Evolutionary conservation across 106 monocot species (phyloP).

Genomic region (Vanilla planifolia): DNA sequence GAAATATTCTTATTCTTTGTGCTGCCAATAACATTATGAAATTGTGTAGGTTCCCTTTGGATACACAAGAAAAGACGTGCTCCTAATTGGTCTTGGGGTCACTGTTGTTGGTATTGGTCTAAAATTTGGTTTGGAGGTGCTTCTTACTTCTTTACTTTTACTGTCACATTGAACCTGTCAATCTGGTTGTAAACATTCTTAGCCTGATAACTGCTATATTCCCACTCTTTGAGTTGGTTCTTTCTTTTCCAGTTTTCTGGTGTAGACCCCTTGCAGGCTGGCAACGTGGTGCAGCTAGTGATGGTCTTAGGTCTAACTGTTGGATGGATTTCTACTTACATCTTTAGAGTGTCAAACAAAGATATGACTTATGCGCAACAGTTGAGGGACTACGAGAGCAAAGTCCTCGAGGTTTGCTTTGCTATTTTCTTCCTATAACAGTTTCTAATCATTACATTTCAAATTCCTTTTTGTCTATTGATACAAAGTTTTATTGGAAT

Average conservation of each 20-base stretch:
- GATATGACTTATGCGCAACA: conserved; percentile 97
- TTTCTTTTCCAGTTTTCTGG: conserved; percentile 54
- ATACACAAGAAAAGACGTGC: conserved; percentile 87
- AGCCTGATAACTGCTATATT: neutral
- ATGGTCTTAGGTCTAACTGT: conserved; percentile 83
- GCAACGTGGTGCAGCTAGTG: conserved; percentile 84
- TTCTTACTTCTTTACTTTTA: conserved; percentile 1
- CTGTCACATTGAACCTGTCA: neutral
- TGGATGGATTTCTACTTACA: conserved; percentile 94
- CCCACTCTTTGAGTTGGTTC: neutral
- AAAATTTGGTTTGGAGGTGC: conserved; percentile 89
- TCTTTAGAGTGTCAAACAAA: conserved; percentile 93
- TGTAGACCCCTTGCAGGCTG: conserved; percentile 84
- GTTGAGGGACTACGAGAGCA: conserved; percentile 81
- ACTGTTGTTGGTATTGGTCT: conserved; percentile 58
- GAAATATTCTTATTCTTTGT: no score
- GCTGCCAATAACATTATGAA: no score
- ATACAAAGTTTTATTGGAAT: no score
- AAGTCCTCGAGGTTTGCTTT: conserved; percentile 85
- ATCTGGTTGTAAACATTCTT: neutral
- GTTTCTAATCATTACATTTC: no score
- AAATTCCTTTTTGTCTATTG: no score
- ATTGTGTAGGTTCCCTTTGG: conserved; percentile 65
- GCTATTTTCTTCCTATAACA: neutral
- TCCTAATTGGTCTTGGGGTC: conserved; percentile 87